Evolutionary conservation across 768 basidiomycete species (phyloP).

Genomic region (Pisolithus orientalis): DNA sequence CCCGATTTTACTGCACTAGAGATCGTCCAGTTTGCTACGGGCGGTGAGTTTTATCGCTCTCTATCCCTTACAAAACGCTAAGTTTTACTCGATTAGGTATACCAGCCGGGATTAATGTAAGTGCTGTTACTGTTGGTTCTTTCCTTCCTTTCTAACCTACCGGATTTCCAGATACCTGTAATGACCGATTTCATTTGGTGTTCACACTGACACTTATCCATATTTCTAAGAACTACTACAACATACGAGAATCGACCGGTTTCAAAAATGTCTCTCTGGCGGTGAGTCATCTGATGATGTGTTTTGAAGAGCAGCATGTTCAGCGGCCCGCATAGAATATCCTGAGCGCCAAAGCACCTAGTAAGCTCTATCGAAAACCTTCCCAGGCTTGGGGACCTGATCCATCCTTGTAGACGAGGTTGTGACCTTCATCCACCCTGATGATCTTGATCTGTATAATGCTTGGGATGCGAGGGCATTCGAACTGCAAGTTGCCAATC

Average conservation of each 20-base stretch:
- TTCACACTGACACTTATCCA: neutral
- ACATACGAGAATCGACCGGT: conserved; percentile 72
- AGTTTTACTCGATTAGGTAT: conserved; percentile 43
- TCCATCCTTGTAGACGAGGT: conserved; percentile 49
- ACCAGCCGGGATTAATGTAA: conserved; percentile 79
- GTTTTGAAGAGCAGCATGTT: neutral
- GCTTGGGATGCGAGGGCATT: conserved; percentile 75
- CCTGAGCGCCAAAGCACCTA: conserved; percentile 80
- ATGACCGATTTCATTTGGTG: conserved; percentile 12
- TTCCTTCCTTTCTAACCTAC: neutral
- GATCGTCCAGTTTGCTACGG: conserved; percentile 76
- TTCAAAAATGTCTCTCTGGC: conserved; percentile 89
- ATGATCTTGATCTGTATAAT: conserved; percentile 69
- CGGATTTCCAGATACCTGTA: conserved; percentile 54
- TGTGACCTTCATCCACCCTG: conserved; percentile 76
- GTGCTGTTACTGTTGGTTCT: conserved; percentile 9
- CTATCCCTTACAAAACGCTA: neutral
- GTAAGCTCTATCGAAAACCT: conserved; percentile 32
- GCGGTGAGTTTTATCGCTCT: conserved; percentile 41
- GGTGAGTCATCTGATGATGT: conserved; percentile 34
- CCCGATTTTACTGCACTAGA: conserved; percentile 87
- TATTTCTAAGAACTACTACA: conserved; percentile 62
- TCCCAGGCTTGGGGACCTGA: neutral
- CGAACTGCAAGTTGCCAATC: conserved; percentile 86
- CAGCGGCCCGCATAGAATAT: conserved; percentile 50